Evolutionary conservation across 1,284 basidiomycete species (phyloP), one percentile per base, ranked within the genome.

Genomic region (Moesziomyces parantarcticus): DNA sequence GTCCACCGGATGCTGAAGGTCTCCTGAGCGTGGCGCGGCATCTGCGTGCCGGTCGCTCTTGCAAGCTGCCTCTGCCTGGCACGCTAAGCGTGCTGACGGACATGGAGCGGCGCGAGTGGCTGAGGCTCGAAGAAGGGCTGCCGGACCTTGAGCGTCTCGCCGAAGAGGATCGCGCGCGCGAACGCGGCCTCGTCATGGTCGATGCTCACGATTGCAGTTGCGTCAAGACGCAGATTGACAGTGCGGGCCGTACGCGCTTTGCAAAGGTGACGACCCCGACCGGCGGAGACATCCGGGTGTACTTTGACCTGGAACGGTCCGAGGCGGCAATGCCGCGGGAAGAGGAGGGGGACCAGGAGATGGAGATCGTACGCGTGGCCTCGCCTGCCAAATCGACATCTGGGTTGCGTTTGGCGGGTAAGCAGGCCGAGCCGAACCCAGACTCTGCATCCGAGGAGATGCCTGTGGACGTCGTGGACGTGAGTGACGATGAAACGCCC

Each of bases 51-150:
- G 66, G 66, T 5, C 51, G 59, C 4, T 45, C 55, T 0, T 58
- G 39, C 56, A 69, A 63, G 29, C 25, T 44, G 1, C 56, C 59
- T 8, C 49, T 69, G 0, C 59, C 66, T 0, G 20, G 42, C 16
- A n/a, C 59, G 2, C 52, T 69, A 0, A 29, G 36, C 10, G 5
- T 34, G 9, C 47, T 69, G 14, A 20, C 29, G 5, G 66, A 69
- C 32, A 48, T 58, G 56, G 66, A 69, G 22, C 51, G 58, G 14
- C 29, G 50, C 11, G 66, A 69, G 41, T 52, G 47, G 55, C 32
- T 62, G 3, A 51, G 66, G 5, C 29, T 56, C 1, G 59, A 69
- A 39, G 66, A 69, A 39, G 25, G 23, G n/a, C 5, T 52, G 1
- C 18, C 39, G 1, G 66, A 59, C 11, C 20, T 55, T 1, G 41